Base-by-base conservation (phyloP, 805 yeast species). In the Hanseniaspora lindneri region DNA sequence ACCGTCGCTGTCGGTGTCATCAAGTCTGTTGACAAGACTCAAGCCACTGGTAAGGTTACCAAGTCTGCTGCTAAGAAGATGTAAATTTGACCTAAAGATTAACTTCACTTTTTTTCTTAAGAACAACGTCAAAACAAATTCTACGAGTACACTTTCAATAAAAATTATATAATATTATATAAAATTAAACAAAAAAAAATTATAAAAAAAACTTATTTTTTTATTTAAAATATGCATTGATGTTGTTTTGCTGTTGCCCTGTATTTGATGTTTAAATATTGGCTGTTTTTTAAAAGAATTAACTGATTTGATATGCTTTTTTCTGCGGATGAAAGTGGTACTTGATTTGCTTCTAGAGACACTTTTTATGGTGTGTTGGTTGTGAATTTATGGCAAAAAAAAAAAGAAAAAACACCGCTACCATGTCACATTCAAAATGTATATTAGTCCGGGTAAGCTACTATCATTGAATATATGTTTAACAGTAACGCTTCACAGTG, bases 1-100 rank as follows among this genome's bases (percentile, higher is more conserved):
- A 88, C 96, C 65, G 96, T 88, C 66, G 96, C 96, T 70, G 96
- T 88, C 70, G 96, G 96, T 84, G 95, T 88, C 69, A 83, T 89
- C 83, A 89, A 89, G 81, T 72, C 86, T 58, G 95, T 86, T 64
- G 94, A 76, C 66, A 86, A 86, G 83, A 81, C 78, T 73, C 39
- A 37, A 33, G 74, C 72, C 66, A 84, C 86, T 66, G 88, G 86
- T 74, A 84, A 85, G 87, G 92, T 84, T 65, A 84, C 95, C 87
- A 85, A 85, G 86, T 85, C 95, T 71, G 95, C 95, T 71, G 47
- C 47, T 36, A 49, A 49, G 47, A 49, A 49, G 39, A 23, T 54
- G 49, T 50, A 60, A 60, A 54, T 47, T 44, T 36, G 37, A 36
- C 42, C 24, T 17, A 14, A 21, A 14, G 11, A 32, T 29, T n/a